phyloP scores from a whole-genome alignment of 2,329 filamentous ascomycete genomes.

The Aspergillus jensenii region DNA sequence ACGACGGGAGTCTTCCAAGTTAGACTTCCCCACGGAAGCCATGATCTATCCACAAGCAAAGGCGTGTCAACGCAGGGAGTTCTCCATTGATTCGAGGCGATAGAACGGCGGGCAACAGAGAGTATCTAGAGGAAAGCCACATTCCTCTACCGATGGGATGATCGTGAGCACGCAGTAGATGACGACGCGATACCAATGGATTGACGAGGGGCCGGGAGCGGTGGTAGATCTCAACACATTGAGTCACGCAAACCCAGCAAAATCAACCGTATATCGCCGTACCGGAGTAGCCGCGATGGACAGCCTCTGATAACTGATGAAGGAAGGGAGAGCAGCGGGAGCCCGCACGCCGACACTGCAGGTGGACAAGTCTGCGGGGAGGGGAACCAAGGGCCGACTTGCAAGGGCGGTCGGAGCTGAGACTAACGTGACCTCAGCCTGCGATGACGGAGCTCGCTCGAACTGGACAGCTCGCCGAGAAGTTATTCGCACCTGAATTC shows the following conservation, averaged over 20 bases:
- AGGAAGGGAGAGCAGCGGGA: conserved; percentile 13
- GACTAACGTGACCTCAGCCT: conserved; percentile 17
- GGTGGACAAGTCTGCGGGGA: conserved; percentile 21
- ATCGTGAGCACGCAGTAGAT: conserved; percentile 7
- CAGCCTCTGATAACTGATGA: conserved; percentile 19
- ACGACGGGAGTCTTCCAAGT: conserved; percentile 47
- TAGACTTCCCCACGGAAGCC: conserved; percentile 45
- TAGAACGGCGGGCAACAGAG: conserved; percentile 28
- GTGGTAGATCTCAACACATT: conserved; percentile 10
- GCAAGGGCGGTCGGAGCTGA: conserved; percentile 8
- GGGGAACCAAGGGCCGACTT: conserved; percentile 8
- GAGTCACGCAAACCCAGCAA: conserved; percentile 7
- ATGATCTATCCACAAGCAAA: conserved; percentile 38
- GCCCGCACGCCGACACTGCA: conserved; percentile 18
- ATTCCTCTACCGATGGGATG: conserved; percentile 33
- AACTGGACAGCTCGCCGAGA: conserved; percentile 15
- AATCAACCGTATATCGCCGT: conserved; percentile 11
- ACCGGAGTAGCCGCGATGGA: conserved; percentile 10
- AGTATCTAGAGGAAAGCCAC: conserved; percentile 31
- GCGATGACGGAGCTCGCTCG: conserved; percentile 24
- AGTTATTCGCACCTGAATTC: background rate
- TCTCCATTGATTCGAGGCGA: conserved; percentile 41
- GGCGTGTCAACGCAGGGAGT: conserved; percentile 36
- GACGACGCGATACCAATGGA: background rate
- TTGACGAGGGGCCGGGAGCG: background rate